Base-by-base conservation (phyloP, 2,329 filamentous ascomycete species). In the Scedosporium boydii region DNA sequence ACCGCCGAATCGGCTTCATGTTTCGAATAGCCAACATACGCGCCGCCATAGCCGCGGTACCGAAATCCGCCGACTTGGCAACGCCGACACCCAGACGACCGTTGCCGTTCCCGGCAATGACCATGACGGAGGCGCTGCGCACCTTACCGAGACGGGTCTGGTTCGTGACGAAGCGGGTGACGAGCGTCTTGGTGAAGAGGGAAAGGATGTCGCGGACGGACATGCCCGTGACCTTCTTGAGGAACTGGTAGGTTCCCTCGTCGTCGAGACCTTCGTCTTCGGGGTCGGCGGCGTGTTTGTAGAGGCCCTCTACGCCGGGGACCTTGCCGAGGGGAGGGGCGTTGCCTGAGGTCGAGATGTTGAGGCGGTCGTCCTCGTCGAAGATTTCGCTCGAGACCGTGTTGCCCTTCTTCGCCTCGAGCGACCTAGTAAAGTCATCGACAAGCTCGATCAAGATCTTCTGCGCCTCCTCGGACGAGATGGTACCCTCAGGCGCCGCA, bases 141-240 rank as follows among this genome's bases (percentile, higher is more conserved):
- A 99, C 88, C 82, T 98, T 99, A 72, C 95, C 95, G 76, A 99
- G 86, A 79, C 93, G 90, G 23, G 95, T 98, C 82, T 98, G 93
- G 77, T 99, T 98, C 67, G 85, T 80, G 64, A 99, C 95, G 48
- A 77, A 76, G 70, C 93, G 90, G 4, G 72, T 71, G 57, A 96
- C 89, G 57, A 99, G 77, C 58, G 82, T 80, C 81, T 96, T 96
- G 66, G 84, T 77, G 63, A 83, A 80, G 64, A 96, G 72, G 4
- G 71, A 67, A 57, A 80, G 66, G 67, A 87, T 81, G 26, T 86
- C 75, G 59, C 70, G 67, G 63, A 86, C 75, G 18, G 68, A 77
- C 73, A 87, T 72, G 67, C 83, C 83, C 58, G 82, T 85, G 65
- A 80, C 73, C 66, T 75, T 77, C 75, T 84, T 83, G 68, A 84